A percentile compares a stretch with the other conserved stretches of the same genome.
Evolutionary conservation across 2,329 filamentous ascomycete genomes (phyloP).

Genomic region (Botrytis aclada): DNA sequence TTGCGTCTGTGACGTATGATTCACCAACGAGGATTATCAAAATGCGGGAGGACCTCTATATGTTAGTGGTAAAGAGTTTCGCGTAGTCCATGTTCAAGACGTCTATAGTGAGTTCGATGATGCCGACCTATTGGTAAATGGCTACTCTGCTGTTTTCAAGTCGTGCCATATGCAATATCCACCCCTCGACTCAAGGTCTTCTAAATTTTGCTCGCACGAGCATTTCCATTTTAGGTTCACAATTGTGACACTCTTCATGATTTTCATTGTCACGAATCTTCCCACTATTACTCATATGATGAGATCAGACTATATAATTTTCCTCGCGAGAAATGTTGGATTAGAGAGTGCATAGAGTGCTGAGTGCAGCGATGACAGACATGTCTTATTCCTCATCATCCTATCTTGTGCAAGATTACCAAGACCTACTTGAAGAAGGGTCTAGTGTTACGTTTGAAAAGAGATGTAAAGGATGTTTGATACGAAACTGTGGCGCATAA

Average conservation of each 20-base stretch:
- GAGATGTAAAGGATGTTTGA: not conserved
- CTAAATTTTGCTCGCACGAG: too few species aligned
- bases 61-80: rapidly evolving
- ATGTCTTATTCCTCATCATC: rapidly evolving
- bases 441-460: not conserved
- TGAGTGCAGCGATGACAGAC: rapidly evolving
- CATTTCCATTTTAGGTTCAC: too few species aligned
- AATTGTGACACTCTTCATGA: not conserved
- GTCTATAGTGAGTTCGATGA: not conserved
- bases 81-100: not conserved
- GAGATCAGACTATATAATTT: not conserved
- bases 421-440: not conserved
- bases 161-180: too few species aligned
- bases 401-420: not conserved
- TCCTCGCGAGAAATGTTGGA: rapidly evolving
- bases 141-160: not conserved
- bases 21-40: not conserved
- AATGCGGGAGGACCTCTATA: not conserved
- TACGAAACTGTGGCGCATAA: rapidly evolving
- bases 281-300: not conserved
- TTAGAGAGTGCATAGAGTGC: not conserved
- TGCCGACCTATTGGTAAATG: too few species aligned
- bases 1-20: not conserved
- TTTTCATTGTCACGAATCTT: not conserved
- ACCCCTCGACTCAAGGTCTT: rapidly evolving